Base-by-base conservation (phyloP, 2,329 filamentous ascomycete genomes). In the Cordyceps cateniannulata region DNA sequence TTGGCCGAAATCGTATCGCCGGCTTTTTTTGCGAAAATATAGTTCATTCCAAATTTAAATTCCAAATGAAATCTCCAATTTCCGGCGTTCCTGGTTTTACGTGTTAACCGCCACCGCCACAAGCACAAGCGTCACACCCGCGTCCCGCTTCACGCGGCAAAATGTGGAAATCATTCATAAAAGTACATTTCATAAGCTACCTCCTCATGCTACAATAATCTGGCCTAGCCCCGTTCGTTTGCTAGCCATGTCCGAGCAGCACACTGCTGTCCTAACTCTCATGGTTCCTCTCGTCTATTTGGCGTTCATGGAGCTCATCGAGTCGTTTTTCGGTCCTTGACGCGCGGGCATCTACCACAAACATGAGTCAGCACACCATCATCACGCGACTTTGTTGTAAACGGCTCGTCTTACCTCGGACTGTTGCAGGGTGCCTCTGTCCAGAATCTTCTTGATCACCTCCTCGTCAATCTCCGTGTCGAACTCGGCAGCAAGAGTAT, bases 401-500 rank as follows among this genome's bases (percentile, higher is more conserved):
- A n/a, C n/a, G 42, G 18, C 22, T 38, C 2, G 14, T 25, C 75
- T 72, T 66, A 84, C 82, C 75, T 82, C 76, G 20, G 75, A 66
- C 69, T 85, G 82, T 75, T 95, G 88, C 60, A 88, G 72, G 18
- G 79, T 79, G 24, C 93, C 93, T 72, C 85, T 84, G 77, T 91
- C 83, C 47, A 98, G 79, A 65, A 99, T 96, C 76, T 85, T 79
- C 76, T 85, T 85, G 70, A 98, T 88, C 62, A 89, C 87, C 0
- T 93, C 89, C 8, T 97, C 93, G 25, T 91, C 87, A 59, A 86
- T 81, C 67, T 81, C 77, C 16, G 91, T 93, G 67, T 90, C 91
- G 68, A 99, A 99, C 77, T 98, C 93, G 66, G 86, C 88, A 70
- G 95, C 87, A 5, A 99, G 81, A 51, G 81, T 81, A 48, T 80